Conservation (phyloP, 495 filamentous ascomycete species). For the Chaetomium fimeti region DNA sequence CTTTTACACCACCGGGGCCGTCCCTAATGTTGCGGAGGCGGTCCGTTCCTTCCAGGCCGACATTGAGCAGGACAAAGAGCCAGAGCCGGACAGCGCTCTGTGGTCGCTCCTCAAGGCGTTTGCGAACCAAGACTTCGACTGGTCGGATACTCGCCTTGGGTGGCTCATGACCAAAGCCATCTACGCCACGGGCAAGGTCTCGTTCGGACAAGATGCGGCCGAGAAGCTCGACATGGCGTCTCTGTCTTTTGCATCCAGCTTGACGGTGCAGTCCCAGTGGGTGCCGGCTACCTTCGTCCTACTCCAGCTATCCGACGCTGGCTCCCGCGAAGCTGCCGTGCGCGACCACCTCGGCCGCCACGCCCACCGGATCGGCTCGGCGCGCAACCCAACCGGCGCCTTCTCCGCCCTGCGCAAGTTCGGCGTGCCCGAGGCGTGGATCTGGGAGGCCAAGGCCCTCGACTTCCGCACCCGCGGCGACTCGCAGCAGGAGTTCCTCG, state of each 20-base stretch:
- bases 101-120: constrained; percentile 84
- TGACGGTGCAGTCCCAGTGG: constrained; percentile 67
- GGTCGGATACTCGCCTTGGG: constrained; percentile 68
- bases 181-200: constrained; percentile 47
- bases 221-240: constrained; percentile 65
- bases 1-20: constrained; percentile 64
- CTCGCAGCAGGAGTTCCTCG: constrained; percentile 65
- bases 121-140: constrained; percentile 60
- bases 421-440: constrained; percentile 69
- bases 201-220: constrained; percentile 41
- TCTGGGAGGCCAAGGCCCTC: constrained; percentile 84
- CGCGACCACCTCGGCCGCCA: constrained; percentile 69
- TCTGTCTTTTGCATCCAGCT: constrained; percentile 67
- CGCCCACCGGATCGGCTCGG: constrained; percentile 50
- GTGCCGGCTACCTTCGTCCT: constrained; percentile 69
- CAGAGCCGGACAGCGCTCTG: constrained; percentile 70
- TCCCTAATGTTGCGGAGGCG: constrained; percentile 64
- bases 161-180: constrained; percentile 74
- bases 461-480: constrained; percentile 66
- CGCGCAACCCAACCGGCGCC: constrained; percentile 16
- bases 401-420: constrained; percentile 48
- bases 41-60: constrained; percentile 68
- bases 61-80: constrained; percentile 60
- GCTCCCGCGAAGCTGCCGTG: constrained; percentile 63
- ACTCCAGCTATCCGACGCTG: constrained; percentile 66